Conservation (phyloP, 1,139 yeast species). For the Geotrichum klebahnii region DNA sequence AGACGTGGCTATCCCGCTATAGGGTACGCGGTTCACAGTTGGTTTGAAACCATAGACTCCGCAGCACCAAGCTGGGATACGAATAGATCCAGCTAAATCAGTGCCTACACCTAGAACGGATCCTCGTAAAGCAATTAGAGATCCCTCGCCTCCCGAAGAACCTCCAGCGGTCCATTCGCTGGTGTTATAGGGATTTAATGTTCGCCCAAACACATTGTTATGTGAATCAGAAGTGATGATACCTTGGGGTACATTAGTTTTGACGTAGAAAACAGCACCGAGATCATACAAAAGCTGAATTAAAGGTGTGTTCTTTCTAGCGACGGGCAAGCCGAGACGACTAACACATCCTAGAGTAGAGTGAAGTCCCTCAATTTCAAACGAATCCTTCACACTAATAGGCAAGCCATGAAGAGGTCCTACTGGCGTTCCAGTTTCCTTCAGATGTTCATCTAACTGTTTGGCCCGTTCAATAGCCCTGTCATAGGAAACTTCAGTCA, state of each 20-base stretch:
- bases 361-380: constrained; percentile 44
- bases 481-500: constrained; percentile 35
- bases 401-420: constrained; percentile 55
- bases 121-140: constrained; percentile 49
- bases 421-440: constrained; percentile 38
- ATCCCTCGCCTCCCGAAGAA: constrained; percentile 62
- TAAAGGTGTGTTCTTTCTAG: constrained; percentile 33
- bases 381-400: constrained; percentile 49
- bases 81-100: constrained; percentile 61
- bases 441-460: constrained; percentile 40
- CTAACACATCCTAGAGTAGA: constrained; percentile 43
- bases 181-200: constrained; percentile 48
- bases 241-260: constrained; percentile 58
- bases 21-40: constrained; percentile 48
- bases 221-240: constrained; percentile 52
- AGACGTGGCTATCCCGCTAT: constrained; percentile 17
- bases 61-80: constrained; percentile 54
- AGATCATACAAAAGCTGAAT: constrained; percentile 45
- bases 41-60: constrained; percentile 56
- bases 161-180: constrained; percentile 50
- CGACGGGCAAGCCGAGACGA: constrained; percentile 30
- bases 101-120: constrained; percentile 56
- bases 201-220: constrained; percentile 48
- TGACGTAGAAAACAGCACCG: constrained; percentile 56
- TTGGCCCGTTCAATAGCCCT: constrained; percentile 41